Evolutionary conservation across 306 rosid species (phyloP), one percentile per base, ranked within the genome.

Genomic region (Corylus heterophylla): DNA sequence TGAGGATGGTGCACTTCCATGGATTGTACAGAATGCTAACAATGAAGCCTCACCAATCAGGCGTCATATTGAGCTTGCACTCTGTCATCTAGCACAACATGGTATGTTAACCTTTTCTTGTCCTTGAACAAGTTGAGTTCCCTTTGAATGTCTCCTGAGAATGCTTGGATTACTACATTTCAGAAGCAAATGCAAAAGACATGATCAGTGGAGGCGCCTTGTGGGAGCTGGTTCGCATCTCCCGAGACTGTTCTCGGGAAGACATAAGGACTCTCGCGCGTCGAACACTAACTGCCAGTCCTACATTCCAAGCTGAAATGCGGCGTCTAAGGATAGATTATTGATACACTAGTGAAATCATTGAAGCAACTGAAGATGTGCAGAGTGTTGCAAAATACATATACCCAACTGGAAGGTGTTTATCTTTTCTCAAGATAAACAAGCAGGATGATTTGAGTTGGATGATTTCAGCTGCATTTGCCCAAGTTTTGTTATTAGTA

Each of bases 1-100:
- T 72, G 98, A 95, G 79, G 99, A 95, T 35, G 98, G 98, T 55
- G 98, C 96, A 73, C 97, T 95, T 82, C 80, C 98, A 77, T 95
- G 99, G 99, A 93, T 95, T 72, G 98, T 95, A 45, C 94, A 93
- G 87, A 93, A 93, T 82, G 97, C 99, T 50, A 95, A 93, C 78
- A 93, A 89, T 47, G 98, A 93, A 66, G 98, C 97, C 77, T 87
- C 99, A 0, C 86, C 98, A 45, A 88, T 93, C 76, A 91, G 90
- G 87, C 98, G 98, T 75, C 99, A 93, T 71, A 89, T 90, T 59
- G 99, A 96, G 81, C 98, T 96, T 64, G 98, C 99, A 74, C 94
- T 96, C 22, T 96, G 99, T 80, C 99, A 96, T 85, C 86, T 96
- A 63, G 98, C 99, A 29, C 99, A 96, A 78, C 94, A 93, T 69